phyloP scores from a whole-genome alignment of 345 rosid species.

The Psidium guajava region DNA sequence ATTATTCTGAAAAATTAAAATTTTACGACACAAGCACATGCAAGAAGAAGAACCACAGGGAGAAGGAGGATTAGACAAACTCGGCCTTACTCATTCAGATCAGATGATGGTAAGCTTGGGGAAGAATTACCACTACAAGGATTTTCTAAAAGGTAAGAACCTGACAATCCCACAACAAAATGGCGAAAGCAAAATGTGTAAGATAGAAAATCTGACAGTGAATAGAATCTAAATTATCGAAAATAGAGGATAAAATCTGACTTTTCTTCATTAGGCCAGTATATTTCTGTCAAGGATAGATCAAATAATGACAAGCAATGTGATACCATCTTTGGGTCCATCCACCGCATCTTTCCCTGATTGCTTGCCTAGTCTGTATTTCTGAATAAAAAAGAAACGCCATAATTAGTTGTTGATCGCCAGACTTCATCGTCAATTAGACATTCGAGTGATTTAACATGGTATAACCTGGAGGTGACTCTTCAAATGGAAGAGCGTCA shows the following conservation, averaged over 20 bases:
- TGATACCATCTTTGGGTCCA: slow-evolving; percentile 40
- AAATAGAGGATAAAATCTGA: not conserved
- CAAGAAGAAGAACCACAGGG: not conserved
- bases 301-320: not conserved
- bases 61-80: not conserved
- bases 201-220: not conserved
- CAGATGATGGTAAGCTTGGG: slow-evolving; percentile 28
- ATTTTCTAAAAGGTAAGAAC: slow-evolving; percentile 40
- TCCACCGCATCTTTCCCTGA: slow-evolving; percentile 65
- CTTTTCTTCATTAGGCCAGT: not conserved
- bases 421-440: not conserved
- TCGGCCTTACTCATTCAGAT: slow-evolving; percentile 53
- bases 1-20: not conserved
- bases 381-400: slow-evolving; percentile 29
- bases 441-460: not conserved
- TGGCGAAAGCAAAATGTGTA: not conserved
- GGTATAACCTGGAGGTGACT: slow-evolving; percentile 82
- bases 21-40: not conserved
- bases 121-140: slow-evolving; percentile 27
- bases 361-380: slow-evolving; percentile 81
- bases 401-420: not conserved
- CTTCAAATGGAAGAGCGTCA: slow-evolving; percentile 85
- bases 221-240: not conserved
- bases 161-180: slow-evolving; percentile 20
- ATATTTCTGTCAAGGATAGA: not conserved